Evolutionary conservation across 306 rosid species (phyloP), one percentile per base, ranked within the genome.

Genomic region (Quercus ilex): DNA sequence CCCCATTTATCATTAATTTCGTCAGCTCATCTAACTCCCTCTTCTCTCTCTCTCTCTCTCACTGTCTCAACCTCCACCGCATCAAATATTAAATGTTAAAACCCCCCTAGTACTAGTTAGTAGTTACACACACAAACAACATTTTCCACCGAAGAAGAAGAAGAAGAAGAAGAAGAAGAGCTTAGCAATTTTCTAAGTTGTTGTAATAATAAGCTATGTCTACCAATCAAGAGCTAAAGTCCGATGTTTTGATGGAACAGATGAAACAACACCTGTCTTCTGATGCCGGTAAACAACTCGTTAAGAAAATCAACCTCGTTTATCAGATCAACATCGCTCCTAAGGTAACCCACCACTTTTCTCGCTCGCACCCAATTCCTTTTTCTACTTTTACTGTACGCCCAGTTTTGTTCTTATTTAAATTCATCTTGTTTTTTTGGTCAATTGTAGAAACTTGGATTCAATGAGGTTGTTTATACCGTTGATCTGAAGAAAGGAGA

Each of bases 401-500:
- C 10, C 80, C 73, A 5, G 0, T 23, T 21, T 13, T 0, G n/a
- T 43, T 8, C 55, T 70, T 53, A 15, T 43, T 43, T 41, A 8
- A 23, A 51, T 75, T 69, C 28, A 25, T 74, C 15, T 71, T 63
- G 28, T 55, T 21, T 21, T 67, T 62, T 52, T 7, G 33, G 11
- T 73, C 20, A 19, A 73, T 79, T 69, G 59, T 79, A 95, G 99
- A 95, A 95, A 90, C 57, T 95, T 73, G 99, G 99, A 76, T 25
- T 87, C 78, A 76, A 95, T 12, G 98, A 93, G 91, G 91, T 88
- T 6, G 30, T 79, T 33, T 95, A 90, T 62, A 86, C 88, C 1
- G 86, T 95, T 87, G 97, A 95, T 91, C 93, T 93, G 81, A 95
- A 95, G 97, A 90, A 90, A 74, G 97, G 96, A 73, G 87, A 88